Conservation (phyloP, 2,329 filamentous ascomycete genomes). For the Aphanocladium album region DNA sequence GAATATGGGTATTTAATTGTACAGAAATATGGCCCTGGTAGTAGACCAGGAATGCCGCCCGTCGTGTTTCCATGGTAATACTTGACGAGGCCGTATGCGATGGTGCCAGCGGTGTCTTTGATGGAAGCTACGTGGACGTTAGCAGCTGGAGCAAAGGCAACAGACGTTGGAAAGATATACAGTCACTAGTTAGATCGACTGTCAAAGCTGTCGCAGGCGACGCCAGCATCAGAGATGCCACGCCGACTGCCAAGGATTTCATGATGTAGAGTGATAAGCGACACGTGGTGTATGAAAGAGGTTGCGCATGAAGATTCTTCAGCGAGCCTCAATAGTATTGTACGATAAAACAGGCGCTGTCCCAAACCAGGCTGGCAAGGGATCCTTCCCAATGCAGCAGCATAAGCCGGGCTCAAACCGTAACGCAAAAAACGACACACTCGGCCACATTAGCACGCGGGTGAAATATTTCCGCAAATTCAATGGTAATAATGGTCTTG, state of each 20-base stretch:
- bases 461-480: no score
- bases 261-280: background rate
- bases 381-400: background rate
- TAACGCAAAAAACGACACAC: no score
- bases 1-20: constrained; percentile 22
- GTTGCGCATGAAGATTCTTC: background rate
- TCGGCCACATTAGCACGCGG: no score
- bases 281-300: background rate
- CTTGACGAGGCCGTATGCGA: constrained; percentile 44
- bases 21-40: constrained; percentile 62
- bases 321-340: background rate
- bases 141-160: background rate
- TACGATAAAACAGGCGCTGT: background rate
- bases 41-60: constrained; percentile 52
- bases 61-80: constrained; percentile 55
- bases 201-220: background rate
- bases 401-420: background rate
- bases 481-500: no score
- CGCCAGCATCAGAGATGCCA: constrained; percentile 4
- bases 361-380: background rate
- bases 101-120: constrained; percentile 41
- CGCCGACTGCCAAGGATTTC: background rate
- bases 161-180: background rate
- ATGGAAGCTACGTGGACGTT: constrained; percentile 37
- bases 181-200: background rate